Conservation (phyloP, 2,329 filamentous ascomycete species). For the Curvularia lunata region DNA sequence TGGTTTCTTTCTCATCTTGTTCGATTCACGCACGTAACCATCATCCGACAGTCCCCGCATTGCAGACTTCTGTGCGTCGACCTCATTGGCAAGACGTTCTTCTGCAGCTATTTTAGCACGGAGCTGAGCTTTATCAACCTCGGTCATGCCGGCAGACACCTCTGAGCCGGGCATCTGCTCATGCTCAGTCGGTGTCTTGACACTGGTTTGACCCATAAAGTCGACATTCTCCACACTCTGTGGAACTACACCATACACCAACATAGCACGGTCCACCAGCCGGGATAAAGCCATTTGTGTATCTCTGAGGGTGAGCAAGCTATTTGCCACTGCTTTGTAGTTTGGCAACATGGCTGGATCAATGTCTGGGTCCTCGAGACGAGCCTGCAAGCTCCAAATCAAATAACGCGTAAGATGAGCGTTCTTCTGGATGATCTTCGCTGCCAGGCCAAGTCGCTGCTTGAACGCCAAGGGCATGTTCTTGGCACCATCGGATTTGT, state of each 20-base stretch:
- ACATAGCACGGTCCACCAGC: conserved; percentile 34
- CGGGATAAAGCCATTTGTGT: conserved; percentile 38
- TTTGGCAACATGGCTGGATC: conserved; percentile 18
- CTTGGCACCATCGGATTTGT: conserved; percentile 9
- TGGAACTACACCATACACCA: conserved; percentile 27
- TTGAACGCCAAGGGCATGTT: conserved; percentile 25
- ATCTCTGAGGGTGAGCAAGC: conserved; percentile 37
- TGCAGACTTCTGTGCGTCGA: conserved; percentile 35
- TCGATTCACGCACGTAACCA: conserved; percentile 29
- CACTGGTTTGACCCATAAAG: not conserved
- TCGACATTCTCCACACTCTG: conserved; percentile 18
- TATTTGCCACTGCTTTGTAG: conserved; percentile 33
- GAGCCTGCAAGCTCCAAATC: conserved; percentile 37
- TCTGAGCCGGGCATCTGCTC: not conserved
- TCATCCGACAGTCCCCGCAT: conserved; percentile 42
- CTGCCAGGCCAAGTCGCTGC: conserved; percentile 31
- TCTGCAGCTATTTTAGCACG: conserved; percentile 25
- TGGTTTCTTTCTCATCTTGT: conserved; percentile 13
- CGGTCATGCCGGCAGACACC: not conserved
- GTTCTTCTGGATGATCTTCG: conserved; percentile 35
- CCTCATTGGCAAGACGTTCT: conserved; percentile 34
- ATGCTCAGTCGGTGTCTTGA: not conserved
- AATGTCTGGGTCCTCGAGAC: conserved; percentile 31
- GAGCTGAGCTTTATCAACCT: conserved; percentile 14
- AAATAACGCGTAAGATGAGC: conserved; percentile 37